Evolutionary conservation across 2,329 filamentous ascomycete genomes (phyloP), one percentile per base, ranked within the genome.

Genomic region (Aspergillus hiratsukae): DNA sequence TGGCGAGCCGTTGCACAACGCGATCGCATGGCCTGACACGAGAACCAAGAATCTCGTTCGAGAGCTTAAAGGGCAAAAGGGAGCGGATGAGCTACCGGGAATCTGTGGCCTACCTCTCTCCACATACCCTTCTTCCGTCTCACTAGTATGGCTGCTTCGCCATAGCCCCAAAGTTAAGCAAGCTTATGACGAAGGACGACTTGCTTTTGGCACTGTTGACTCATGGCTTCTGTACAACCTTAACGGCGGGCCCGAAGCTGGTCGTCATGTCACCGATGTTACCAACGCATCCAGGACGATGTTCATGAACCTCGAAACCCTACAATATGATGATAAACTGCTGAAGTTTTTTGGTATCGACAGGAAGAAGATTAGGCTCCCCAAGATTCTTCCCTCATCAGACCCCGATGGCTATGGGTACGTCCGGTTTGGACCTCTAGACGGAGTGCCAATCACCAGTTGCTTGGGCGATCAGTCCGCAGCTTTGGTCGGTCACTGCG

Each of bases 221-320:
- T 84, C 88, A 1, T 96, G 91, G 91, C 80, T 96, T 56, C 83
- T 96, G 53, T 96, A 90, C 77, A 86, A 87, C 65, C 82, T 96
- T 51, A 79, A 95, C 67, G 90, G 89, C 56, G 87, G 88, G 51
- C 80, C 78, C 31, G 80, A 84, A 57, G 84, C 81, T 52, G 83
- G 87, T 55, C 75, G 91, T 46, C 87, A 90, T 69, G 90, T 96
- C 56, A 94, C 91, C 0, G 91, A 96, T 72, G 85, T 87, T 49
- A 91, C 89, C 58, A 96, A 96, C 71, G 91, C 91, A 21, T 93
- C 89, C 53, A 81, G 91, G 68, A 96, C 91, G 58, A 95, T 96
- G 91, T 94, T 96, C 74, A 92, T 96, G 87, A 91, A 96, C 75
- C 80, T 96, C 53, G 82, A 86, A 65, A 92, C 87, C 10, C 80